Base-by-base conservation (phyloP, 495 filamentous ascomycete species). In the Bryoglossum gracile region DNA sequence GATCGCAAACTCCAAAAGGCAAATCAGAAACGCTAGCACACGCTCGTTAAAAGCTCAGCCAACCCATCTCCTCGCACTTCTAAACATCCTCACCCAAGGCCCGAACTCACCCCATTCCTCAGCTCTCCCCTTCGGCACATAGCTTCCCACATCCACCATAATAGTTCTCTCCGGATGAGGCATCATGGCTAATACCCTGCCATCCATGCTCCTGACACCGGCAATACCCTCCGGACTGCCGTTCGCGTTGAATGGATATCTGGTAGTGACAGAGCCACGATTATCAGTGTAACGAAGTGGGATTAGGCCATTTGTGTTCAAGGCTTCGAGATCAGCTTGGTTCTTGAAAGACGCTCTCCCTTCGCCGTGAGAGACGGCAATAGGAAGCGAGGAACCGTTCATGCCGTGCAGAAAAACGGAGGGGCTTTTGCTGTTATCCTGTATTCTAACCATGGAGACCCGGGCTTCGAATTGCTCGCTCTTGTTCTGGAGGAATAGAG, bases 81-180 rank as follows among this genome's bases (percentile, higher is more conserved):
- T 80, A 67, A 89, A 89, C 65, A 89, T 74, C 53, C 83, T 76
- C 40, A 80, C 75, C 91, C 91, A 97, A 24, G 92, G 91, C 4
- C 88, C 90, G 65, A 84, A 84, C 54, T 94, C 84, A 24, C 87
- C 87, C 82, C 86, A 88, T 54, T 86, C 73, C 55, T 80, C 78
- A 17, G 79, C 67, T 60, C 77, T 71, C 26, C 66, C 72, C 23
- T 71, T 63, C 9, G 87, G 84, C 40, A 85, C 62, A 58, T 81
- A 96, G 62, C 86, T 90, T 25, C 74, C 84, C 54, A 89, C 82
- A 53, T 89, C 86, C 51, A 74, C 81, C 70, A 95, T 66, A 25
- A 95, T 77, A n/a, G 89, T 94, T 4, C 91, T 77, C 69, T 97
- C 91, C 8, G 90, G 89, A 68, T 96, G 91, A 57, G 92, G 92